Conservation (phyloP, 2,329 filamentous ascomycete species). For the Ascochyta pisi region DNA sequence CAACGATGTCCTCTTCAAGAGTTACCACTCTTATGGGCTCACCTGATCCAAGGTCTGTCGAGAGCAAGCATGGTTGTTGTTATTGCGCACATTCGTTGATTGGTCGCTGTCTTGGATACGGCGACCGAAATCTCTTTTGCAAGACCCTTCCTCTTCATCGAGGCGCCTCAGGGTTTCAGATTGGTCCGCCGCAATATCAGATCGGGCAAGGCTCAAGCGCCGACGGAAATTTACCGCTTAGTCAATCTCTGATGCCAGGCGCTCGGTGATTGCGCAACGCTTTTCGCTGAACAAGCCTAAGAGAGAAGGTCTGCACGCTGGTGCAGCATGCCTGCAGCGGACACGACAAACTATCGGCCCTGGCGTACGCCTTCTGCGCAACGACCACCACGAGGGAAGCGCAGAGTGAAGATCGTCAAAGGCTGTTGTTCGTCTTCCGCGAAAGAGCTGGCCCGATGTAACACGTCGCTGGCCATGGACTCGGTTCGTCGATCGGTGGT, state of each 20-base stretch:
- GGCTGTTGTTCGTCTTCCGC: slow-evolving; percentile 19
- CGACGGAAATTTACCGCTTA: slow-evolving; percentile 24
- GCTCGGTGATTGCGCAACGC: slow-evolving; percentile 51
- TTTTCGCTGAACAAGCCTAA: slow-evolving; percentile 22
- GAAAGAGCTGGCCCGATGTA: slow-evolving; percentile 27
- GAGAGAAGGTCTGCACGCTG: slow-evolving; percentile 21
- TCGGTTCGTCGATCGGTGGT: slow-evolving; percentile 27
- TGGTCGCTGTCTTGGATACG: slow-evolving; percentile 32
- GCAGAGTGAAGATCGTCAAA: slow-evolving; percentile 26
- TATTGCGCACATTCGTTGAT: slow-evolving; percentile 19
- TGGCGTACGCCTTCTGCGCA: slow-evolving; percentile 23
- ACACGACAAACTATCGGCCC: slow-evolving; percentile 24
- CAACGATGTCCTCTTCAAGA: slow-evolving; percentile 1
- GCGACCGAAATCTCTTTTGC: slow-evolving; percentile 35
- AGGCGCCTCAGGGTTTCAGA: slow-evolving; percentile 41
- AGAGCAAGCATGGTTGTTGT: slow-evolving; percentile 14
- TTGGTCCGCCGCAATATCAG: slow-evolving; percentile 38
- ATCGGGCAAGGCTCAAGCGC: slow-evolving; percentile 41
- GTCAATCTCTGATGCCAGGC: slow-evolving; percentile 37
- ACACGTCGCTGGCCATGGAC: slow-evolving; percentile 31
- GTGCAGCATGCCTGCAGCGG: slow-evolving; percentile 24
- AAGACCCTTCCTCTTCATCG: slow-evolving; percentile 42
- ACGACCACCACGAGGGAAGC: slow-evolving; percentile 26
- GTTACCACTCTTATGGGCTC: background rate
- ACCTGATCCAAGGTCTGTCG: background rate